These are phyloP conservation scores for Globisporangium irregulare DNA, from an alignment of 352 stramenopile genomes.

Conservation along the genomic window DNA sequence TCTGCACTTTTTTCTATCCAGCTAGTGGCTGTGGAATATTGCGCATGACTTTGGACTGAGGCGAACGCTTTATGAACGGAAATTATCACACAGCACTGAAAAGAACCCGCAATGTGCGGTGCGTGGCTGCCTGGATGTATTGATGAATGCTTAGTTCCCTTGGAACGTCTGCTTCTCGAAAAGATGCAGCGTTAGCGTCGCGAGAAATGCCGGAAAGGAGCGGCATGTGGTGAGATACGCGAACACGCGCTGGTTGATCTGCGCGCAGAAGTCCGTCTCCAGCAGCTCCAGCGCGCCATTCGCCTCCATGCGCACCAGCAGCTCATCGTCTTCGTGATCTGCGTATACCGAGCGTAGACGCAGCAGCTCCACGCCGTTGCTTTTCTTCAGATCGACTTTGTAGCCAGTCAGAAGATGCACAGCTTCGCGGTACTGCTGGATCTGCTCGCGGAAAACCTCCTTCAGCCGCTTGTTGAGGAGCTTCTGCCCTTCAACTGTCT, in stretches of 20 bases:
- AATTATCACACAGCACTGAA: no score
- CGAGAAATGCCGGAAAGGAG: constrained; percentile 88
- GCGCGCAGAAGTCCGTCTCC: constrained; percentile 71
- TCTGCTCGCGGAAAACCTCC: constrained; percentile 87
- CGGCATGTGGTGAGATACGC: constrained; percentile 76
- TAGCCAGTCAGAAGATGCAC: constrained; percentile 88
- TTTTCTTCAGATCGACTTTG: constrained; percentile 86
- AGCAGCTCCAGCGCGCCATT: constrained; percentile 77
- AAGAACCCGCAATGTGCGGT: no score
- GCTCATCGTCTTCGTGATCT: constrained; percentile 79
- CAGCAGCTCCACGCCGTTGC: constrained; percentile 71
- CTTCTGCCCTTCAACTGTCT: constrained; percentile 83
- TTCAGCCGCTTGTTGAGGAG: constrained; percentile 88
- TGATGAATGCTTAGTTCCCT: constrained; percentile 36
- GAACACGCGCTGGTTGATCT: constrained; percentile 66
- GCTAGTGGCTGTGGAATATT: no score
- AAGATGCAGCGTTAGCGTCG: constrained; percentile 86
- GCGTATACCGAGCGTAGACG: constrained; percentile 83
- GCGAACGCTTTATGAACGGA: no score
- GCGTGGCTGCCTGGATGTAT: not conserved
- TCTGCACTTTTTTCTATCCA: no score
- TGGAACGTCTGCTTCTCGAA: constrained; percentile 92
- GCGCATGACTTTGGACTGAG: no score
- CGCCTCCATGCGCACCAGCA: constrained; percentile 83
- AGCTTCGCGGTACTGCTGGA: constrained; percentile 85